Conservation (phyloP, 2,329 filamentous ascomycete genomes). For the Ampelomyces quisqualis region DNA sequence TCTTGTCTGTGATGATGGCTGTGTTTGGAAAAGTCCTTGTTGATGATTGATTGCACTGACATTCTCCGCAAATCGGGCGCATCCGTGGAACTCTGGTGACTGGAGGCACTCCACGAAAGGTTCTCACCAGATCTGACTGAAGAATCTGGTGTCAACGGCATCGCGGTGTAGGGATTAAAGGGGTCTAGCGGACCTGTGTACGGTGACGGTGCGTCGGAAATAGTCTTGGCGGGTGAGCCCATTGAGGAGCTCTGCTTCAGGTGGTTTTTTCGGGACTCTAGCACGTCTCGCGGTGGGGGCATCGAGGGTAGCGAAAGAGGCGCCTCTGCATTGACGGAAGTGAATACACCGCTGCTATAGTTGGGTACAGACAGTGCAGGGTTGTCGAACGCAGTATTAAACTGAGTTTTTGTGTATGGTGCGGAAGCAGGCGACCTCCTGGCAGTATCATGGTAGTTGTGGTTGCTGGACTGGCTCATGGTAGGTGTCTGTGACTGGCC, state of each 20-base stretch:
- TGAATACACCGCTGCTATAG: constrained; percentile 9
- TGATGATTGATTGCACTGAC: constrained; percentile 65
- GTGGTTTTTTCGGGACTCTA: constrained; percentile 21
- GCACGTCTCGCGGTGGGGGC: constrained; percentile 27
- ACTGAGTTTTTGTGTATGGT: constrained; percentile 19
- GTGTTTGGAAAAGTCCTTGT: constrained; percentile 15
- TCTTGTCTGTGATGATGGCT: constrained; percentile 48
- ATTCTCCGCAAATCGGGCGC: constrained; percentile 53
- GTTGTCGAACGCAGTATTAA: constrained; percentile 25
- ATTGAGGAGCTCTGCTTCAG: constrained; percentile 30
- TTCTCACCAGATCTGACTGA: constrained; percentile 42
- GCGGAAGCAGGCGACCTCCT: constrained; percentile 10
- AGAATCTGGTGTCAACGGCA: constrained; percentile 49
- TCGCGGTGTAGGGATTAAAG: constrained; percentile 48
- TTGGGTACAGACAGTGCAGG: constrained; percentile 19
- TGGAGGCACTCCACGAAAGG: constrained; percentile 18
- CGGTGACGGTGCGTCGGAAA: constrained; percentile 42
- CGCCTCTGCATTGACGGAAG: constrained; percentile 18
- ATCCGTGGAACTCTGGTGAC: constrained; percentile 26
- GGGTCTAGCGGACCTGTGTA: constrained; percentile 41
- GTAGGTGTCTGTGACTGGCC: constrained; percentile 19
- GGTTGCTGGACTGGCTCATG: constrained; percentile 8
- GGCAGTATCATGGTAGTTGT: constrained; percentile 18
- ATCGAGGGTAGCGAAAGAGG: constrained; percentile 27
- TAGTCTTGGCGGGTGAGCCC: constrained; percentile 25